Base-by-base conservation (phyloP, 495 filamentous ascomycete genomes). In the Thozetella sp. region DNA sequence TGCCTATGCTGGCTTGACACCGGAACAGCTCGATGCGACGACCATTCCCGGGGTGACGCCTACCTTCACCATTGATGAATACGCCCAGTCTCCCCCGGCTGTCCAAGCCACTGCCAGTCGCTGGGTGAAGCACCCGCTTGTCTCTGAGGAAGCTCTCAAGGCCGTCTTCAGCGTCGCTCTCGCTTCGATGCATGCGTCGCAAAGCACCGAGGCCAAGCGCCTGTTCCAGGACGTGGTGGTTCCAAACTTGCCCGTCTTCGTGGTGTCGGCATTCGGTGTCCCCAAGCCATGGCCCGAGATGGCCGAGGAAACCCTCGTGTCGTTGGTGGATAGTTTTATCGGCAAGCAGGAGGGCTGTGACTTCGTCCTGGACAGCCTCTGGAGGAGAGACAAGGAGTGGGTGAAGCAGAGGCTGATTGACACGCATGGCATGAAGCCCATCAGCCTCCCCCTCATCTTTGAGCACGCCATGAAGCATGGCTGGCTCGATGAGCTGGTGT, bases 321-420 rank as follows among this genome's bases (percentile, higher is more conserved):
- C 79, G 0, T 65, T 86, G 20, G 84, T 84, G 40, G 79, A 83
- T 19, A 74, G 75, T 10, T 84, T 83, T 59, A 61, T 86, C 4
- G 65, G 73, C 51, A 78, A 76, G 56, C 73, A 79, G 1, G 65
- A 71, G 3, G 86, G 91, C 17, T 86, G 91, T 67, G 87, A 91
- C 56, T 92, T 97, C 53, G 93, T 96, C 19, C 81, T 98, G 54
- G 85, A 95, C 69, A 91, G 90, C 58, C 76, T 96, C 2, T 98
- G 95, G 94, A 88, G 88, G 62, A 89, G 91, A 62, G 91, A 98
- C 66, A 89, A 85, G 56, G 78, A 85, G 25, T 97, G 92, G 90
- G 88, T 97, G 22, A 85, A 87, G 1, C 80, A 85, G 61, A 86
- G 89, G 58, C 83, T 99, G 25, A 83, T 93, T 19, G 90, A 95